Evolutionary conservation across 345 rosid genomes (phyloP).

Genomic region (Salix brachista): DNA sequence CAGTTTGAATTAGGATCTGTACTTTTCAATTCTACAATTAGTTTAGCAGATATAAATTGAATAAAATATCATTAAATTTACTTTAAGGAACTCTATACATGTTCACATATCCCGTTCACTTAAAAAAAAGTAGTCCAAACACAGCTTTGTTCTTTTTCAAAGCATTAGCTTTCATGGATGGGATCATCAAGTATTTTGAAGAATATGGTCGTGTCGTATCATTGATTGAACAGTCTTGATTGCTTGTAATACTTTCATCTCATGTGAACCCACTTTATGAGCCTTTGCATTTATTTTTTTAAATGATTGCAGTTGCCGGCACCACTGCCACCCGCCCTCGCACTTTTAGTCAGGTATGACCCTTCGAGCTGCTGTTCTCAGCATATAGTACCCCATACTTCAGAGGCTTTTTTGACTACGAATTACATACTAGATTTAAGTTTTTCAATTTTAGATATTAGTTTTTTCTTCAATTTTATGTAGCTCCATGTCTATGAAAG

Average conservation of each 20-base stretch:
- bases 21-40: too few species aligned
- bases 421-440: neutral
- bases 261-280: neutral
- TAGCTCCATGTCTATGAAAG: neutral
- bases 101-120: too few species aligned
- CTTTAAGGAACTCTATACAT: too few species aligned
- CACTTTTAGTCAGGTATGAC: slow-evolving; percentile 8
- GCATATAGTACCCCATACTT: neutral
- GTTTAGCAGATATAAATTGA: too few species aligned
- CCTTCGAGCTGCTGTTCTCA: neutral
- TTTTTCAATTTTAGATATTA: neutral
- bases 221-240: neutral
- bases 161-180: neutral
- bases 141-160: too few species aligned
- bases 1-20: too few species aligned
- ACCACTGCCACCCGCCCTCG: slow-evolving; percentile 9
- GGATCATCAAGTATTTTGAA: neutral
- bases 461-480: neutral
- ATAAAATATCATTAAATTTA: too few species aligned
- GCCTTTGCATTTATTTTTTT: neutral
- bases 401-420: neutral
- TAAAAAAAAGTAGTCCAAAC: too few species aligned
- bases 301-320: slow-evolving; percentile 9
- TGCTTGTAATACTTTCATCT: neutral
- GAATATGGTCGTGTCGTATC: neutral